Evolutionary conservation across 371 early-diverging fungal genomes (phyloP), one percentile per base, ranked within the genome.

Genomic region (Circinella minor): DNA sequence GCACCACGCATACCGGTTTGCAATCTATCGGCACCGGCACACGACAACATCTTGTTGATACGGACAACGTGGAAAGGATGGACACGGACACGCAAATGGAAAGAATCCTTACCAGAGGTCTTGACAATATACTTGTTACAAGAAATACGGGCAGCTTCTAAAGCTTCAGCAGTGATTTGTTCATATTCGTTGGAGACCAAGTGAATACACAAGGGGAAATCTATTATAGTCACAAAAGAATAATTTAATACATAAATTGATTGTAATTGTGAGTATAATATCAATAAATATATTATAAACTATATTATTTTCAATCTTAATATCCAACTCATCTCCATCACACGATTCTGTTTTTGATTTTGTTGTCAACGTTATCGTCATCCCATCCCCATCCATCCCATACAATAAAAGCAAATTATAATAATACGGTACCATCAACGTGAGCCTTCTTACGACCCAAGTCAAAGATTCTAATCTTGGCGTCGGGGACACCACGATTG

Each of bases 1-100:
- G 99, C 99, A 86, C 99, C 99, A 90, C 99, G 96, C 99, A 99
- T 99, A 92, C 99, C 99, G 75, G 96, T 96, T 90, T 99, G 99
- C 80, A 99, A 94, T 89, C 99, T 89, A 95, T 99, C 99, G 79
- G 99, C 99, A 89, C 99, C 99, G 80, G 99, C 99, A 88, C 99
- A 99, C 75, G 99, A 99, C 93, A 99, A 94, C 99, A 99, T 99
- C 92, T 99, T 99, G 94, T 99, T 99, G 94, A 99, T 99, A 84
- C 99, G 97, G 75, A 99, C 87, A 67, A 99, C 99, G 91, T 99
- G 99, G 92, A 93, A 98, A 63, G 99, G 99, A 88, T 99, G 99
- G 75, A 99, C 98, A 79, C 98, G 95, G 68, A 99, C 90, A 81
- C 99, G 93, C 94, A 99, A 89, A 91, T 99, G 99, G 98, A 99